phyloP scores from a whole-genome alignment of 495 filamentous ascomycete genomes.

The Aspergillus nidulans region DNA sequence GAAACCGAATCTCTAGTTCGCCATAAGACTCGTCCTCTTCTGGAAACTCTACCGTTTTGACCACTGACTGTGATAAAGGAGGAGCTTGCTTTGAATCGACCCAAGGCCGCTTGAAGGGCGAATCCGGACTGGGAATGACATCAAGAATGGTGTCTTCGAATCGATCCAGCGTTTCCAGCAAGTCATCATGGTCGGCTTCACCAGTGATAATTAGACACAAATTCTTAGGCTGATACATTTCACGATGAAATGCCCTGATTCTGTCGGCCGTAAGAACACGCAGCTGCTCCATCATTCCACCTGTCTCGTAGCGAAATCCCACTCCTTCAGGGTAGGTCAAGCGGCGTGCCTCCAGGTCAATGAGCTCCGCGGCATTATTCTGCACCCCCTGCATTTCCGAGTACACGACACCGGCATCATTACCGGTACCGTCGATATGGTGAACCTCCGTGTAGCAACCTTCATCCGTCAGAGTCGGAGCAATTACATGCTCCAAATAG shows the following conservation, averaged over 20 bases:
- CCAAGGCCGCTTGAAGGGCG: constrained; percentile 86
- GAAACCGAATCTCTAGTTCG: constrained; percentile 75
- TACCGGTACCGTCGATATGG: constrained; percentile 85
- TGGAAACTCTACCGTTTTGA: constrained; percentile 83
- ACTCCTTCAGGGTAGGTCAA: constrained; percentile 83
- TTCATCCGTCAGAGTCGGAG: constrained; percentile 87
- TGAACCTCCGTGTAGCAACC: constrained; percentile 94
- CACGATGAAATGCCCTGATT: constrained; percentile 86
- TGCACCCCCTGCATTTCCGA: constrained; percentile 98
- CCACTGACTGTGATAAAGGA: constrained; percentile 58
- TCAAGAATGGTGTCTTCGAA: constrained; percentile 86
- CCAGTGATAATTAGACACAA: constrained; percentile 85
- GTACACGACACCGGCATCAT: constrained; percentile 97
- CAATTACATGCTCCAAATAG: constrained; percentile 90
- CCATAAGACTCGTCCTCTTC: constrained; percentile 94
- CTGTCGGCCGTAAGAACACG: constrained; percentile 79
- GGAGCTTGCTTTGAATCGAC: constrained; percentile 77
- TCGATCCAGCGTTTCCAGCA: constrained; percentile 73
- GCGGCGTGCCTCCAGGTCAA: constrained; percentile 71
- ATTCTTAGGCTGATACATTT: constrained; percentile 99
- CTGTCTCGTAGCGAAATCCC: constrained; percentile 95
- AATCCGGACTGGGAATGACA: constrained; percentile 67
- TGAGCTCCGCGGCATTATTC: constrained; percentile 75
- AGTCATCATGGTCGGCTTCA: constrained; percentile 76
- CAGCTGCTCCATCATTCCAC: constrained; percentile 91